Evolutionary conservation across 768 basidiomycete genomes (phyloP).

Genomic region (Boletus barrowsii): DNA sequence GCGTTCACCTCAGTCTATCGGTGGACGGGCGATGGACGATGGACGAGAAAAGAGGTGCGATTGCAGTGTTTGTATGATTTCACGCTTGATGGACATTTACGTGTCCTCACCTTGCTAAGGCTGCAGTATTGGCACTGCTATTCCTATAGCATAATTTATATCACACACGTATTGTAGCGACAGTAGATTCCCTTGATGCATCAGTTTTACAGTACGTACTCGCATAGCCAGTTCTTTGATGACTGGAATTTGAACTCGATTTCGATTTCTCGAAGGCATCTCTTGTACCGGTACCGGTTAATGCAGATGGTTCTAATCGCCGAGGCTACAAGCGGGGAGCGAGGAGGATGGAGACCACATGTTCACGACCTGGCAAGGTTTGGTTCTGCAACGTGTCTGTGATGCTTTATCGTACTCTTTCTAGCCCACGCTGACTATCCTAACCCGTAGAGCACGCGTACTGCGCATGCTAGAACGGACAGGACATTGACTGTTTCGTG

Average conservation of each 20-base stretch:
- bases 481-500: conserved; percentile 10
- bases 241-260: too few species aligned
- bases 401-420: conserved; percentile 4
- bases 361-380: conserved; percentile 15
- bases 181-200: neutral
- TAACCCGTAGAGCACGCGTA: conserved; percentile 22
- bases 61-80: conserved; percentile 39
- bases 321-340: neutral
- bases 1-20: conserved; percentile 54
- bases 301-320: conserved; percentile 2
- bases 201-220: neutral
- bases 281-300: neutral
- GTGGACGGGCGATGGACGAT: conserved; percentile 59
- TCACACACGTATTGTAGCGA: conserved; percentile 16
- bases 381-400: conserved; percentile 22
- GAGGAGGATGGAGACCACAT: conserved; percentile 9
- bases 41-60: conserved; percentile 44
- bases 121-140: neutral
- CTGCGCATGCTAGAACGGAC: conserved; percentile 24
- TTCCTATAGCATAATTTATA: conserved; percentile 13
- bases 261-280: too few species aligned
- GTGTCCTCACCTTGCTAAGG: conserved; percentile 1
- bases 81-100: conserved; percentile 14
- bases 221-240: too few species aligned
- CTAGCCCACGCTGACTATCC: conserved; percentile 5